phyloP scores from a whole-genome alignment of 2,329 filamentous ascomycete species.

The Aureobasidium sp. region DNA sequence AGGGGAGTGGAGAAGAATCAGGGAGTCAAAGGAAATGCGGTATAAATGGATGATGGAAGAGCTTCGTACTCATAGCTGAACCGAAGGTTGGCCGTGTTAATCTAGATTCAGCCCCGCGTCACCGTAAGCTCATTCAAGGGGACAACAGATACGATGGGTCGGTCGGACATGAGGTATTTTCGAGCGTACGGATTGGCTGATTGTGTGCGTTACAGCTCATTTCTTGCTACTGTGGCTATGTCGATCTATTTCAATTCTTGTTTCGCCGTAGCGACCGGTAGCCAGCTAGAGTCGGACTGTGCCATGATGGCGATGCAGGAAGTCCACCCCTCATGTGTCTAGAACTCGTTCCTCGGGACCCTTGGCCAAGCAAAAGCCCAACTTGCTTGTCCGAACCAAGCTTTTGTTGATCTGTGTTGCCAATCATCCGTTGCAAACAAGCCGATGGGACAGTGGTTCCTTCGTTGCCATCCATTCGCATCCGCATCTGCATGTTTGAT shows the following conservation, averaged over 20 bases:
- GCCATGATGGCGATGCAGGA: too few relatives aligned
- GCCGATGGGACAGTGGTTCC: too few relatives aligned
- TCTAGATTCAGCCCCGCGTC: conserved; percentile 5
- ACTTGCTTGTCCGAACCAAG: neutral
- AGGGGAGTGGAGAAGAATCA: neutral
- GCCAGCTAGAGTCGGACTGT: too few relatives aligned
- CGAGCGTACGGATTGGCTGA: conserved; percentile 2
- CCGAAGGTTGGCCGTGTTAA: neutral
- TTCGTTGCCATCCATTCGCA: neutral
- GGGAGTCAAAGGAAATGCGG: neutral
- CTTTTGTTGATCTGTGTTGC: neutral
- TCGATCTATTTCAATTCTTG: neutral
- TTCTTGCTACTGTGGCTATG: neutral
- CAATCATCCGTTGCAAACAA: neutral
- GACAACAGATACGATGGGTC: neutral
- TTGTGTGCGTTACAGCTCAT: neutral
- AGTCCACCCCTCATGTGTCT: too few relatives aligned
- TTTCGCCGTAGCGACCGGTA: neutral
- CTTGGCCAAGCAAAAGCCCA: neutral
- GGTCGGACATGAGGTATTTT: conserved; percentile 1
- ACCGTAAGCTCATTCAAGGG: neutral
- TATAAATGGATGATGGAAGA: neutral
- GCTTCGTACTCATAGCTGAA: neutral
- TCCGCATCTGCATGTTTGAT: neutral
- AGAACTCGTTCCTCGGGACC: neutral